Evolutionary conservation across 805 yeast genomes (phyloP).

Genomic region (Candida nonsorbophila): DNA sequence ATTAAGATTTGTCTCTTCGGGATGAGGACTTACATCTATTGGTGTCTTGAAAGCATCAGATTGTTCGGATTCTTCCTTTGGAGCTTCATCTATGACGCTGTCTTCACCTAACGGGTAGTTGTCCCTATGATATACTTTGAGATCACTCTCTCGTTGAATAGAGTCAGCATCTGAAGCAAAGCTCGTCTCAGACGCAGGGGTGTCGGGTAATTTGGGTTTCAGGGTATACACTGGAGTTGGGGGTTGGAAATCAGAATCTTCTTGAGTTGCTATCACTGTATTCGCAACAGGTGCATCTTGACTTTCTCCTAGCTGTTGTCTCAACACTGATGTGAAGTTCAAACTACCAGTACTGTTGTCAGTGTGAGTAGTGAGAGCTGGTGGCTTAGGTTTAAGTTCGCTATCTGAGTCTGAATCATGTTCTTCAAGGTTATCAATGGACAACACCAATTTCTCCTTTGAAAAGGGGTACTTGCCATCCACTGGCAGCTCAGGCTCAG

Average conservation of each 20-base stretch:
- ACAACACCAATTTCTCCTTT: slow-evolving; percentile 21
- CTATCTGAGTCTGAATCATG: slow-evolving; percentile 11
- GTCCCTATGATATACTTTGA: slow-evolving; percentile 14
- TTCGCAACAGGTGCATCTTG: slow-evolving; percentile 6
- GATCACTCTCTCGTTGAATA: slow-evolving; percentile 27
- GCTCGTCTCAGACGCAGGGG: slow-evolving; percentile 32
- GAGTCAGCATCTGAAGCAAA: slow-evolving; percentile 36
- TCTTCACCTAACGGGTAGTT: slow-evolving; percentile 12
- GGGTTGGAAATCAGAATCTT: slow-evolving; percentile 11
- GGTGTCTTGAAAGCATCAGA: not conserved
- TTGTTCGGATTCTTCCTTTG: not conserved
- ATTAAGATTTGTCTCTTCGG: not conserved
- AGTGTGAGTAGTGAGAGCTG: not conserved
- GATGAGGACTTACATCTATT: not conserved
- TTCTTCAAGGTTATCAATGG: slow-evolving; percentile 24
- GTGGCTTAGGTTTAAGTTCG: not conserved
- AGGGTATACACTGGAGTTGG: slow-evolving; percentile 24
- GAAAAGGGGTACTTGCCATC: not conserved
- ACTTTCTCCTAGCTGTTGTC: too few species aligned
- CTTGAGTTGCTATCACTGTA: slow-evolving; percentile 2
- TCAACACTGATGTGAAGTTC: not conserved
- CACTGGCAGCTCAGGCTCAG: slow-evolving; percentile 1
- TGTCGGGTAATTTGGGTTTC: slow-evolving; percentile 17
- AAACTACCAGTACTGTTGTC: not conserved
- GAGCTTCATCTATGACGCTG: slow-evolving; percentile 14